Evolutionary conservation across 2,329 filamentous ascomycete species (phyloP).

Genomic region (Neophaeococcomyces mojaviensis): DNA sequence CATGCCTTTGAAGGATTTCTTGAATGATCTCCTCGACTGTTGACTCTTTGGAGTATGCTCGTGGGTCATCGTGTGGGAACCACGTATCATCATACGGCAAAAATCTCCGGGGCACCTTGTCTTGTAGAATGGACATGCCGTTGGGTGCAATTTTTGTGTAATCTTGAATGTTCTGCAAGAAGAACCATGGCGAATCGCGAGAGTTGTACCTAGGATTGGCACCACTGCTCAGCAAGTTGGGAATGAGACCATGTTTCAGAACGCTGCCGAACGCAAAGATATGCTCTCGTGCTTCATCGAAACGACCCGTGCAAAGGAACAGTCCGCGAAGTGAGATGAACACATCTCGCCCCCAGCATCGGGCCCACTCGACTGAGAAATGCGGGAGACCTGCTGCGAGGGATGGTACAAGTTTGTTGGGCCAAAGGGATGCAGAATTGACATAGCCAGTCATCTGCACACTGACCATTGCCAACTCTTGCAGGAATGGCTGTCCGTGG

Average conservation of each 20-base stretch:
- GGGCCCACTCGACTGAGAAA: slow-evolving; percentile 87
- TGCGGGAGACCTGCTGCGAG: slow-evolving; percentile 89
- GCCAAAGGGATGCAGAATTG: slow-evolving; percentile 84
- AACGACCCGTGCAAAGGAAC: slow-evolving; percentile 84
- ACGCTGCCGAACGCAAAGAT: slow-evolving; percentile 93
- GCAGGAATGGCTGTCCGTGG: slow-evolving; percentile 79
- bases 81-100: slow-evolving; percentile 92
- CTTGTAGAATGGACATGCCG: slow-evolving; percentile 64
- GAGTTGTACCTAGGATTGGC: slow-evolving; percentile 88
- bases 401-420: slow-evolving; percentile 72
- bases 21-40: slow-evolving; percentile 85
- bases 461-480: slow-evolving; percentile 83
- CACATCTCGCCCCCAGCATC: slow-evolving; percentile 95
- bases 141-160: slow-evolving; percentile 76
- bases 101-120: slow-evolving; percentile 75
- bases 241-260: slow-evolving; percentile 96
- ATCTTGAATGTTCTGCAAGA: slow-evolving; percentile 90
- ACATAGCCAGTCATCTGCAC: slow-evolving; percentile 84
- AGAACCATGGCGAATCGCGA: slow-evolving; percentile 96
- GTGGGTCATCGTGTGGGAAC: slow-evolving; percentile 72
- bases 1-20: slow-evolving; percentile 87
- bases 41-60: slow-evolving; percentile 78
- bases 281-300: slow-evolving; percentile 82
- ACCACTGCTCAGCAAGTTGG: slow-evolving; percentile 82
- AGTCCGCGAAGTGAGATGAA: slow-evolving; percentile 92